Conservation (phyloP, 2,329 filamentous ascomycete species). For the Alternaria infectoria region DNA sequence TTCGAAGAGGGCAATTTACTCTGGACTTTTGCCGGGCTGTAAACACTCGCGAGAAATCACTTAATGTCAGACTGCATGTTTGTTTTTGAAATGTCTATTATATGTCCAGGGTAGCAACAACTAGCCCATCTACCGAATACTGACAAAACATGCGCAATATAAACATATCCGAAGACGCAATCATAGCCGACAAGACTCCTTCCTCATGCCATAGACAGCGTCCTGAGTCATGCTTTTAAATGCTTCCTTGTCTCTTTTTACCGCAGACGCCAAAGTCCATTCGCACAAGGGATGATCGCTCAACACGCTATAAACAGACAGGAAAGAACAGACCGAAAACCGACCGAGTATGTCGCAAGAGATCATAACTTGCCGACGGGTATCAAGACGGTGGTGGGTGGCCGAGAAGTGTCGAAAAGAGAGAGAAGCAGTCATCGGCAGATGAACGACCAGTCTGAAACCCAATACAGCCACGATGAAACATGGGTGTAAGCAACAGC, state of each 20-base stretch:
- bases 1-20: not conserved
- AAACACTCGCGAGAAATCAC: not conserved
- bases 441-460: constrained; percentile 28
- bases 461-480: constrained; percentile 29
- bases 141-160: not conserved
- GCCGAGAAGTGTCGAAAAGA: constrained; percentile 6
- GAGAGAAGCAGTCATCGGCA: constrained; percentile 5
- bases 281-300: not conserved
- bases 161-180: constrained; percentile 9
- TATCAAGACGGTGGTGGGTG: constrained; percentile 13
- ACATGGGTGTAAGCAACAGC: constrained; percentile 25
- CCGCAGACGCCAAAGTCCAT: constrained; percentile 4
- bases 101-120: not conserved
- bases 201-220: not conserved
- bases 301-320: constrained; percentile 8
- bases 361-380: constrained; percentile 25
- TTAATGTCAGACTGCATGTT: not conserved
- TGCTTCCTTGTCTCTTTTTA: not conserved
- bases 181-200: constrained; percentile 3
- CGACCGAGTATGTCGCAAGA: constrained; percentile 15
- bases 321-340: constrained; percentile 3
- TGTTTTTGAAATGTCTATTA: constrained; percentile 4
- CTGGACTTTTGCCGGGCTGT: not conserved
- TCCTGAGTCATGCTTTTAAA: constrained; percentile 12
- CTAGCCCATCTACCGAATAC: constrained; percentile 1